Evolutionary conservation across 495 filamentous ascomycete genomes (phyloP), one percentile per base, ranked within the genome.

Genomic region (Aspergillus funiculosus): DNA sequence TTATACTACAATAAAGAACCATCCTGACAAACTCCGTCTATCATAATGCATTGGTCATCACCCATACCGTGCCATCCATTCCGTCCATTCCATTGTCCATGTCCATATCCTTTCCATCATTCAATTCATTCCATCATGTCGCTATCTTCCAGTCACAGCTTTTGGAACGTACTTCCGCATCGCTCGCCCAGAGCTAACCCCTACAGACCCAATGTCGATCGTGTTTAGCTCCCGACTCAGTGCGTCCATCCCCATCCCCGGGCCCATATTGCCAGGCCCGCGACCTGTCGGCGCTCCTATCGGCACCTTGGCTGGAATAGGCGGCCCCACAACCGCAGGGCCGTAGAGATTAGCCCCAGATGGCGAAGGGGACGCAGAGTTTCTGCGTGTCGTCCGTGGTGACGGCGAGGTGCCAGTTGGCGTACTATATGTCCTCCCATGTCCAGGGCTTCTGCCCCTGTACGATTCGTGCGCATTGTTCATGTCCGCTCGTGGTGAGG

Each of bases 181-280:
- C 18, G 43, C 53, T 7, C 68, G 56, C 14, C 56, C 52, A 35
- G 37, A 35, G 15, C 55, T 68, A 39, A 63, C 66, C 4, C 56
- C 62, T 3, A 60, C 62, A 24, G 66, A 62, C 6, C 87, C 88
- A 48, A 95, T 85, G 64, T 95, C 86, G 51, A 95, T 94, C 21
- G 72, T 78, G 48, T 77, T 79, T 63, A 95, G 73, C 64, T 95
- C 89, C 44, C 87, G 77, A 58, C 87, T 84, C 43, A 95, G 64
- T 6, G 85, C 79, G 60, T 64, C 73, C 72, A 73, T 80, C 59
- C 71, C 67, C 34, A 63, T 67, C 29, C 65, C 66, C 26, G 62
- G 58, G 46, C 60, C 43, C 45, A 59, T 46, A 17, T 65, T 53
- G 8, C 54, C 54, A 22, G 61, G 64, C 27, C 42, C 56, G 17